Evolutionary conservation across 164 flowering plant genomes (phyloP), one percentile per base, ranked within the genome.

Genomic region (Saururus chinensis): DNA sequence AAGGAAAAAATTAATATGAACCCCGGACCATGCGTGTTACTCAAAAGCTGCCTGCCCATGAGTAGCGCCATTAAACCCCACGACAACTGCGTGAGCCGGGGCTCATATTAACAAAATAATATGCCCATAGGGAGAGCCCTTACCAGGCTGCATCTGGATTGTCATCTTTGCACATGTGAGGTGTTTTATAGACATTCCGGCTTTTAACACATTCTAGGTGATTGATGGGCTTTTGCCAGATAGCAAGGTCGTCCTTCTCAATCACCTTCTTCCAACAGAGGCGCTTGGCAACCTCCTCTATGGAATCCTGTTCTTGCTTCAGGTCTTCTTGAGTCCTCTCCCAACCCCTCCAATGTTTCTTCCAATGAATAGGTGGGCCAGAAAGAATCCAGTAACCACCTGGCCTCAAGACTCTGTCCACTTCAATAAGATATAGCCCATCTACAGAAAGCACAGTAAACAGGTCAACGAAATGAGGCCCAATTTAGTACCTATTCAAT

Each of bases 381-480:
- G 97, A 93, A 24, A 93, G 89, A 76, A 90, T 78, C 99, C 97
- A 93, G 56, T 93, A 90, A 21, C 95, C 99, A 51, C 99, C 97
- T 26, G 97, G 99, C 65, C 97, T 78, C 19, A 91, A 70, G 64
- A 95, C 79, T 72, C 99, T 77, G 73, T 95, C 97, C 57, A 95
- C 92, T 80, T 95, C 99, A 60, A 74, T 80, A 40, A 95, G 75
- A 64, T 85, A 90, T 66, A 88, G 13, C 14, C 96, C 97, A 77
- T 83, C 99, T 93, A 80, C 56, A 45, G 49, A 45, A 45, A 45
- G 49, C 17, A 45, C 4, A 30, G 37, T 2, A 30, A 30, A 30
- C 4, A 30, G 37, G 37, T 30, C 37, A 30, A 30, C 2, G 4
- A 30, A 2, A 30, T 30, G 37, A 30, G 37, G 37, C 2, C 37